Evolutionary conservation across 2,329 filamentous ascomycete genomes (phyloP).

Genomic region (Fusarium nisikadoi): DNA sequence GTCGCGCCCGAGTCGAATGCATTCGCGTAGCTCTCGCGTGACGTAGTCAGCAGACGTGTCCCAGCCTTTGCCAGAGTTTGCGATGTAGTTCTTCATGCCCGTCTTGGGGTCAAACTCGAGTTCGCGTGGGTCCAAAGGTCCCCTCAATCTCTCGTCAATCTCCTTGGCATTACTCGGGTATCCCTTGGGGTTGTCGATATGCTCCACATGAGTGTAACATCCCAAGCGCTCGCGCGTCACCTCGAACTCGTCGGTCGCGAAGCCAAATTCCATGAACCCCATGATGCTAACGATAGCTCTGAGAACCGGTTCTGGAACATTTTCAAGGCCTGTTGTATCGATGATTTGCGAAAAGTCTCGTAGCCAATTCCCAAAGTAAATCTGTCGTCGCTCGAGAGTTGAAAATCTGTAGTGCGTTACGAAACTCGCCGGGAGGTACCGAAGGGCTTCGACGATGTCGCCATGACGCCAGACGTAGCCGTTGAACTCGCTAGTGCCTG

Average conservation of each 20-base stretch:
- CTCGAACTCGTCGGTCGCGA: conserved; percentile 82
- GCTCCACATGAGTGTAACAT: conserved; percentile 78
- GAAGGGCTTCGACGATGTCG: conserved; percentile 53
- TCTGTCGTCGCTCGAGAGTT: conserved; percentile 52
- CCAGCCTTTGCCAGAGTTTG: conserved; percentile 79
- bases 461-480: conserved; percentile 56
- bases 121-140: conserved; percentile 60
- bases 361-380: conserved; percentile 57
- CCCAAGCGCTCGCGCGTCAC: conserved; percentile 81
- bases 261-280: conserved; percentile 58
- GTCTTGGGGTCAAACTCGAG: conserved; percentile 75
- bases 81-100: conserved; percentile 97
- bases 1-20: conserved; percentile 74
- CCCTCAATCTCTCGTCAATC: conserved; percentile 66
- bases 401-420: conserved; percentile 53
- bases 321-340: conserved; percentile 64
- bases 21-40: conserved; percentile 72
- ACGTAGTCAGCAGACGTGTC: conserved; percentile 87
- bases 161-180: conserved; percentile 80
- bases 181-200: conserved; percentile 78
- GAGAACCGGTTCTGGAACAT: conserved; percentile 43
- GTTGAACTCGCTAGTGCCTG: conserved; percentile 52
- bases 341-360: conserved; percentile 83
- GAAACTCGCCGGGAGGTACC: conserved; percentile 52
- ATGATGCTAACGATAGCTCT: conserved; percentile 47